A percentile compares a stretch with the other conserved stretches of the same genome.
Conservation (phyloP, 305 asterid species). For the Caryopteris hybrid region DNA sequence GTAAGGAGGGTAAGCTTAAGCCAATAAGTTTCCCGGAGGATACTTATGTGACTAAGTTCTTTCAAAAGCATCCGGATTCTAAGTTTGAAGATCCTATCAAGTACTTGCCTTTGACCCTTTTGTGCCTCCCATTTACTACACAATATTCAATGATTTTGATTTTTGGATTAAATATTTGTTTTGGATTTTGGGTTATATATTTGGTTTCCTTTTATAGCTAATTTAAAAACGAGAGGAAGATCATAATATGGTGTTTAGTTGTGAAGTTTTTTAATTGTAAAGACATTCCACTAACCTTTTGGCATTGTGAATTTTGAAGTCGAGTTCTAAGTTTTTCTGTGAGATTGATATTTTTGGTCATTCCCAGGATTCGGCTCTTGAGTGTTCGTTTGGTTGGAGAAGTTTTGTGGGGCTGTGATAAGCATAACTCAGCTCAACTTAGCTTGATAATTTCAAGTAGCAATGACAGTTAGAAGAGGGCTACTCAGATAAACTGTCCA, state of each 20-base stretch:
- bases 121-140: background rate
- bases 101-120: slow-evolving; percentile 32
- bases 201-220: too few relatives aligned
- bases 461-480: background rate
- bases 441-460: background rate
- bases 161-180: background rate
- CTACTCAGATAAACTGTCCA: background rate
- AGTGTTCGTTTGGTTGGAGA: background rate
- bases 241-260: too few relatives aligned
- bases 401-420: background rate
- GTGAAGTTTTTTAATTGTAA: too few relatives aligned
- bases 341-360: too few relatives aligned
- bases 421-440: background rate
- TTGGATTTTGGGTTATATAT: background rate
- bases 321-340: too few relatives aligned
- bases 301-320: too few relatives aligned
- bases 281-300: too few relatives aligned
- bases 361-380: too few relatives aligned
- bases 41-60: slow-evolving; percentile 61
- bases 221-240: too few relatives aligned
- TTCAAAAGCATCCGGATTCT: slow-evolving; percentile 65
- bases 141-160: background rate
- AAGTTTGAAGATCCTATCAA: slow-evolving; percentile 66
- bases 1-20: slow-evolving; percentile 60
- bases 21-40: slow-evolving; percentile 74